phyloP scores from a whole-genome alignment of 208 protist species.

The Blechomonas ayalai region DNA sequence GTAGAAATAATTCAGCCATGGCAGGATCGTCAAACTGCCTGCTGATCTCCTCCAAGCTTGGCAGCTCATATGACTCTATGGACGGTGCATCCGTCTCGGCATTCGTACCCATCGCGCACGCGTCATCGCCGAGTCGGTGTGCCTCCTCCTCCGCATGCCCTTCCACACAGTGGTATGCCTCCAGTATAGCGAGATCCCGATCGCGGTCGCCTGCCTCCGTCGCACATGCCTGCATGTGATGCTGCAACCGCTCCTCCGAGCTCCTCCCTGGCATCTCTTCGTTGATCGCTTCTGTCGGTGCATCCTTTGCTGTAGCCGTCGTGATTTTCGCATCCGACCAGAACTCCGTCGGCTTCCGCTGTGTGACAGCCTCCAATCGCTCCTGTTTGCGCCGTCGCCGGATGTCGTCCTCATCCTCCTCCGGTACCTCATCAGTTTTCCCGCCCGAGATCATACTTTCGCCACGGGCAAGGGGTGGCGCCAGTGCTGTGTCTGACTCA shows the following conservation, averaged over 20 bases:
- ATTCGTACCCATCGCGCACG: slow-evolving; percentile 1
- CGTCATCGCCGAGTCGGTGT: neutral
- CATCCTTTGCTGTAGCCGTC: neutral
- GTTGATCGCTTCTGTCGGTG: neutral
- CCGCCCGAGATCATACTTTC: too few relatives aligned
- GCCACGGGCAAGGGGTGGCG: too few relatives aligned
- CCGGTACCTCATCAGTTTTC: neutral
- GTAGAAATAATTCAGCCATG: slow-evolving; percentile 80
- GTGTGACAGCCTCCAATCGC: slow-evolving; percentile 5
- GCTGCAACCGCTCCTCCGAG: neutral
- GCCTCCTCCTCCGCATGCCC: neutral
- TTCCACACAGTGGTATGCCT: slow-evolving; percentile 14
- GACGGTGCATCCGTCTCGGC: slow-evolving; percentile 8
- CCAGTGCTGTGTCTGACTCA: too few relatives aligned
- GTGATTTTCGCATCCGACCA: neutral
- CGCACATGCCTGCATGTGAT: too few relatives aligned
- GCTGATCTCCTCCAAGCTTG: slow-evolving; percentile 78
- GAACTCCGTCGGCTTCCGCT: slow-evolving; percentile 2
- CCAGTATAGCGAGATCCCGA: slow-evolving; percentile 42
- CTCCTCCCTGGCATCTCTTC: neutral
- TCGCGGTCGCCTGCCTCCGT: slow-evolving; percentile 29
- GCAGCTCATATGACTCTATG: slow-evolving; percentile 41
- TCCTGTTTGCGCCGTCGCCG: neutral
- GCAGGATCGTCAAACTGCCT: slow-evolving; percentile 63
- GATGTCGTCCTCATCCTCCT: slow-evolving; percentile 3